Evolutionary conservation across 129 eudicot species (phyloP), one percentile per base, ranked within the genome.

Genomic region (Pittosporum tobira): DNA sequence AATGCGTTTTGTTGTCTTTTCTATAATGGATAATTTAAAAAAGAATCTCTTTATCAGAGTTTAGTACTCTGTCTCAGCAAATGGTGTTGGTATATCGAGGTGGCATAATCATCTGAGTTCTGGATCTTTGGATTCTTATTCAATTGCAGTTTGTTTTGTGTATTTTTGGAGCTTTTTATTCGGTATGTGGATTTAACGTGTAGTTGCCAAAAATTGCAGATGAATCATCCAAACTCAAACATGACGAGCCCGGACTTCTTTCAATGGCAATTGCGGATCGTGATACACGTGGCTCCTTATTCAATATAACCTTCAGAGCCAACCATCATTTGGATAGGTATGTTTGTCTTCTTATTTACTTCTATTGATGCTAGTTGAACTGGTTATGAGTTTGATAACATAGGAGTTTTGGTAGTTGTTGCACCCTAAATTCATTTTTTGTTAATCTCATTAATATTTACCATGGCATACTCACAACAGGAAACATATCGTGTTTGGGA

Each of bases 251-350:
- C 14, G 99, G 99, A 30, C 86, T 93, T 51, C 64, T 93, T 24
- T 76, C 96, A 20, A 93, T 93, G 96, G 78, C 96, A 51, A 71
- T 83, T 63, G 82, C 81, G 34, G 98, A 91, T 54, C 94, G 94
- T 51, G 94, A 93, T 71, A 67, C 70, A 6, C 96, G 86, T n/a
- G 96, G 99, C 36, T 93, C 99, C 55, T 67, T 93, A 36, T 93
- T 93, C 58, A 75, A 27, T 42, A 37, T 93, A 37, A 83, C 95
- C 34, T 84, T 93, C 53, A 70, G 62, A 71, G 84, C 96, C 55
- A 84, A 87, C 60, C 94, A 84, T 48, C 89, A 77, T 63, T 87
- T 93, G 68, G 94, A 93, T 70, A 93, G 88, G 99, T 87, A 27
- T 26, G 57, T 63, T 55, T 24, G 20, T 52, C 31, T 57, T 31